phyloP scores from a whole-genome alignment of 345 rosid species.

The Populus simonii region DNA sequence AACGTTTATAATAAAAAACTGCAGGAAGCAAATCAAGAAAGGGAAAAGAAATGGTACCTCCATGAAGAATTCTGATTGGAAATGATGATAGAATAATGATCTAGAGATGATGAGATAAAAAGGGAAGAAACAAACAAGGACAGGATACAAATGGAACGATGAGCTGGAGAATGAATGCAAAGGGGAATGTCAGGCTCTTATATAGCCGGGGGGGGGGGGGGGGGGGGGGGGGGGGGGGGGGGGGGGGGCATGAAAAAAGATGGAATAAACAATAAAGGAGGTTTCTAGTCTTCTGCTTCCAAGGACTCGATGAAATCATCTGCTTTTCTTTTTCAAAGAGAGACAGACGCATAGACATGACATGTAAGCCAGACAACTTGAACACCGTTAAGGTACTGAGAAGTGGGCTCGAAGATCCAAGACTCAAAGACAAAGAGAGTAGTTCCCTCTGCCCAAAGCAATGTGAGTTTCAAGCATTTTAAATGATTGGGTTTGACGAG shows the following conservation, averaged over 20 bases:
- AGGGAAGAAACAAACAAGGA: neutral
- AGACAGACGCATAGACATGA: neutral
- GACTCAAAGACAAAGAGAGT: constrained; percentile 8
- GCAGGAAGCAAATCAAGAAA: neutral
- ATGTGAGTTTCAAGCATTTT: constrained; percentile 19
- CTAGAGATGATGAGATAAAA: constrained; percentile 1
- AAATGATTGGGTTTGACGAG: constrained; percentile 46
- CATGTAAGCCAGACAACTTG: constrained; percentile 18
- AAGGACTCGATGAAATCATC: constrained; percentile 5
- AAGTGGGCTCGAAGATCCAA: constrained; percentile 12
- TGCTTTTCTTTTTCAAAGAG: constrained; percentile 22
- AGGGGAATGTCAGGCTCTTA: constrained; percentile 24
- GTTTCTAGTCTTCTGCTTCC: constrained; percentile 16
- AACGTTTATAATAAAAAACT: neutral
- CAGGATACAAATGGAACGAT: constrained; percentile 22
- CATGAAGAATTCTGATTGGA: constrained; percentile 17
- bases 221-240: neutral
- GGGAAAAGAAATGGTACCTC: constrained; percentile 22
- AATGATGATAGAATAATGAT: neutral
- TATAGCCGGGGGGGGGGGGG: constrained; percentile 16
- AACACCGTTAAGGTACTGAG: constrained; percentile 19
- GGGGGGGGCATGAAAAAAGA: constrained; percentile 11
- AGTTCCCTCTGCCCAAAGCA: constrained; percentile 35
- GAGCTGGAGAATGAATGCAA: constrained; percentile 14
- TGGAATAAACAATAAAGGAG: constrained; percentile 30